Conservation (phyloP, 2,329 filamentous ascomycete species). For the Trichoderma cornu-damae region DNA sequence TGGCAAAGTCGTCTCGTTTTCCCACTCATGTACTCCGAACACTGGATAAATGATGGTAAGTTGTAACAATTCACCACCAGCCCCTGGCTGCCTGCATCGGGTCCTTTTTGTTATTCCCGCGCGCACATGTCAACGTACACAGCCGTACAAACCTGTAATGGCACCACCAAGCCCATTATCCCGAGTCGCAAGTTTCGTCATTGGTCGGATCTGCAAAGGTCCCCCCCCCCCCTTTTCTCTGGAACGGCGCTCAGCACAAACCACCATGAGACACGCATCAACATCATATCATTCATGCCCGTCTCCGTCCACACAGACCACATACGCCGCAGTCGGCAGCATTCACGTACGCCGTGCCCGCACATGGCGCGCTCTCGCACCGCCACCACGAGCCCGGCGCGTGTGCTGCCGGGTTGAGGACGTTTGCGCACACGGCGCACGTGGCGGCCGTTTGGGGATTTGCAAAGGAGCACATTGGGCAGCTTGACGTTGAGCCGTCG, state of each 20-base stretch:
- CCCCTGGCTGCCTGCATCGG: background rate
- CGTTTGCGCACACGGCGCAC: slow-evolving; percentile 66
- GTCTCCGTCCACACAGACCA: slow-evolving; percentile 58
- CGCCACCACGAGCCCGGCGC: slow-evolving; percentile 63
- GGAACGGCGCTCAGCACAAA: too few species aligned
- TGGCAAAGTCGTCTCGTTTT: background rate
- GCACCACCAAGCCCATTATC: background rate
- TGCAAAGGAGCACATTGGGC: slow-evolving; percentile 62
- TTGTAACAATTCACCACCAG: background rate
- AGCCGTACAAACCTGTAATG: background rate
- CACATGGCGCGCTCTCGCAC: slow-evolving; percentile 54
- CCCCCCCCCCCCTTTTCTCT: too few species aligned
- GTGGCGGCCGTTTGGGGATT: slow-evolving; percentile 53
- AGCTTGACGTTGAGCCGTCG: slow-evolving; percentile 28
- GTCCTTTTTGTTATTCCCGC: background rate
- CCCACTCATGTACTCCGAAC: background rate
- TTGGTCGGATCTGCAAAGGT: background rate
- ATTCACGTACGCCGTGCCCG: slow-evolving; percentile 57
- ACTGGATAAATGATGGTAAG: too few species aligned
- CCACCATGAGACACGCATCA: background rate
- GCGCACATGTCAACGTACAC: background rate
- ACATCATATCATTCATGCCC: background rate
- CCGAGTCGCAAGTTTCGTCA: background rate
- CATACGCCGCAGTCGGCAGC: slow-evolving; percentile 64
- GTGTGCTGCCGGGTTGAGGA: slow-evolving; percentile 50